Percentiles rank a stretch among this genome's conserved stretches.
phyloP scores from a whole-genome alignment of 192 early-diverging fungal genomes.

The Backusella psychrophila region DNA sequence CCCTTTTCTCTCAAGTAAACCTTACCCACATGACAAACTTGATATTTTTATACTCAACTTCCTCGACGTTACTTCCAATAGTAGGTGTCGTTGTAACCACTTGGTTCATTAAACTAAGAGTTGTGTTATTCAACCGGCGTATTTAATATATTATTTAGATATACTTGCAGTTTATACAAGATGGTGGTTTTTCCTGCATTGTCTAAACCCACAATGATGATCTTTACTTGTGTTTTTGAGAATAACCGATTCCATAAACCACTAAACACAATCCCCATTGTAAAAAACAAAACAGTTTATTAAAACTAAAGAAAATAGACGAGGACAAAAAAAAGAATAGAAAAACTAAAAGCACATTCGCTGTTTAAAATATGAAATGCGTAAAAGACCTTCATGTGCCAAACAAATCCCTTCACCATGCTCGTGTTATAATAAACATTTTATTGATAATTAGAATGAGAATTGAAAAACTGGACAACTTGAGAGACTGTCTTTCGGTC shows the following conservation, averaged over 20 bases:
- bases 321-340: background rate
- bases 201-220: constrained; percentile 68
- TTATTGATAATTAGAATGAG: background rate
- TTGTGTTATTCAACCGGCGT: background rate
- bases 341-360: background rate
- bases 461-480: background rate
- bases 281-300: background rate
- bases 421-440: background rate
- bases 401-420: background rate
- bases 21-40: constrained; percentile 73
- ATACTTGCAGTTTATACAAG: constrained; percentile 55
- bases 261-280: constrained; percentile 58
- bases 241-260: constrained; percentile 59
- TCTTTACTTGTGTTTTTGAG: constrained; percentile 63
- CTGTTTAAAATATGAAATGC: background rate
- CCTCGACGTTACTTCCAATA: constrained; percentile 71
- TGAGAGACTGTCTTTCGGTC: background rate
- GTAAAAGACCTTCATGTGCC: background rate
- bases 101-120: constrained; percentile 53
- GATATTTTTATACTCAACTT: constrained; percentile 67
- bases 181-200: constrained; percentile 61
- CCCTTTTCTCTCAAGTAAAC: background rate
- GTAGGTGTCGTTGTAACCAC: constrained; percentile 66
- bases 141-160: background rate
- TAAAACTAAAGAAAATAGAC: background rate